Conservation (phyloP, 345 rosid genomes). For the Diplotaxis tenuifolia region DNA sequence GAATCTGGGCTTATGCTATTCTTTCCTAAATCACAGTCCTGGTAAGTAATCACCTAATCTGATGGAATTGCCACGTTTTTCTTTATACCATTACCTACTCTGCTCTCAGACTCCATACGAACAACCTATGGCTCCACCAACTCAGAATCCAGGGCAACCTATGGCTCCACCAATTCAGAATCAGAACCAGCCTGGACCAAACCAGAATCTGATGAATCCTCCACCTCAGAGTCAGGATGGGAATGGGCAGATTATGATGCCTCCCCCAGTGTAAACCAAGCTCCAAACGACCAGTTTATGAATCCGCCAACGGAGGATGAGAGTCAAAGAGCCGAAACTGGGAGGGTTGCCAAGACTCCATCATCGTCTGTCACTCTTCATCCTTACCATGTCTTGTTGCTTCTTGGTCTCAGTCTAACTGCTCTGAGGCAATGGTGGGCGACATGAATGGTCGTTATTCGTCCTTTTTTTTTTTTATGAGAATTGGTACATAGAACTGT, state of each 20-base stretch:
- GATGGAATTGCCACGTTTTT: neutral
- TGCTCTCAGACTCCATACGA: neutral
- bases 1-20: constrained; percentile 1
- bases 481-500: neutral
- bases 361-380: constrained; percentile 49
- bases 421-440: constrained; percentile 23
- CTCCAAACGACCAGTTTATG: constrained; percentile 30
- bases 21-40: neutral
- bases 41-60: constrained; percentile 8
- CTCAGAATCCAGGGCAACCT: constrained; percentile 28
- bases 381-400: constrained; percentile 37
- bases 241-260: constrained; percentile 20
- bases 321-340: constrained; percentile 25
- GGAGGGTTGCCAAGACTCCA: constrained; percentile 37
- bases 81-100: neutral
- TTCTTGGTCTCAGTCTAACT: constrained; percentile 37
- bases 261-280: constrained; percentile 30
- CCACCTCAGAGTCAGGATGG: constrained; percentile 23
- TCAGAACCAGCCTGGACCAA: constrained; percentile 26
- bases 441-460: constrained; percentile 12
- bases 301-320: constrained; percentile 28
- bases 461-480: constrained; percentile 6
- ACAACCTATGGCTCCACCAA: constrained; percentile 15
- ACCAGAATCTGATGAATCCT: constrained; percentile 4
- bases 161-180: constrained; percentile 12